Evolutionary conservation across 1,284 basidiomycete genomes (phyloP).

Genomic region (Ustilago nuda): DNA sequence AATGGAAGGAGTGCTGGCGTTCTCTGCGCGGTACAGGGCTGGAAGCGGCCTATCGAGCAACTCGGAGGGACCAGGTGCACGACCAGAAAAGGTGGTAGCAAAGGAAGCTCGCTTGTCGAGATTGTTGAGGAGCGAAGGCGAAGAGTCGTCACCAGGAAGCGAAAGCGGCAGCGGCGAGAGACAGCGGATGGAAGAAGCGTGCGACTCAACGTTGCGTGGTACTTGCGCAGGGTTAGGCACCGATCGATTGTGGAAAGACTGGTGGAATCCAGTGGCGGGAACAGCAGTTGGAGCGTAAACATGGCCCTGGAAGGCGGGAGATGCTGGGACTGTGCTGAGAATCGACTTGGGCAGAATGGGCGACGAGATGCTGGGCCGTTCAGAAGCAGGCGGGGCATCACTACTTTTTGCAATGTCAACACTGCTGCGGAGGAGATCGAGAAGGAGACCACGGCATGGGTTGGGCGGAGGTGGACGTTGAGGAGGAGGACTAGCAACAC

Average conservation of each 20-base stretch:
- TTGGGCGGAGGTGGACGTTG: slow-evolving; percentile 18
- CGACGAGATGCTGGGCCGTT: slow-evolving; percentile 30
- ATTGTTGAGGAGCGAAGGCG: slow-evolving; percentile 31
- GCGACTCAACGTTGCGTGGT: slow-evolving; percentile 23
- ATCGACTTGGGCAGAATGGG: slow-evolving; percentile 30
- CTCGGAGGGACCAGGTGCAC: slow-evolving; percentile 42
- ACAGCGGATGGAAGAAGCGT: slow-evolving; percentile 21
- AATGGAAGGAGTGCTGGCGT: slow-evolving; percentile 26
- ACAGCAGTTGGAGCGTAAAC: background rate
- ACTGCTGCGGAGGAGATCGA: slow-evolving; percentile 27
- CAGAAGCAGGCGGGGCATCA: slow-evolving; percentile 12
- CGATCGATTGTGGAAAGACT: slow-evolving; percentile 13
- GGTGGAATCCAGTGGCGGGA: background rate
- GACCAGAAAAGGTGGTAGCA: slow-evolving; percentile 30
- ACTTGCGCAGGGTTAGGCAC: slow-evolving; percentile 20
- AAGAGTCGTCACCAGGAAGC: slow-evolving; percentile 23
- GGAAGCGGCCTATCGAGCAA: slow-evolving; percentile 21
- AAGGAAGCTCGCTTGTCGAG: slow-evolving; percentile 35
- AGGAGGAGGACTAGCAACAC: slow-evolving; percentile 26
- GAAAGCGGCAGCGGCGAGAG: slow-evolving; percentile 30
- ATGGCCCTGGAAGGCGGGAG: background rate
- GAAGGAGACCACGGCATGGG: slow-evolving; percentile 19
- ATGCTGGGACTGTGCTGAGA: slow-evolving; percentile 11
- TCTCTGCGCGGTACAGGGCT: slow-evolving; percentile 9
- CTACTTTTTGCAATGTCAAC: slow-evolving; percentile 2